Percentiles rank a stretch among this genome's conserved stretches.
phyloP scores from a whole-genome alignment of 1,284 basidiomycete species.

The Cutaneotrichosporon dermatis region DNA sequence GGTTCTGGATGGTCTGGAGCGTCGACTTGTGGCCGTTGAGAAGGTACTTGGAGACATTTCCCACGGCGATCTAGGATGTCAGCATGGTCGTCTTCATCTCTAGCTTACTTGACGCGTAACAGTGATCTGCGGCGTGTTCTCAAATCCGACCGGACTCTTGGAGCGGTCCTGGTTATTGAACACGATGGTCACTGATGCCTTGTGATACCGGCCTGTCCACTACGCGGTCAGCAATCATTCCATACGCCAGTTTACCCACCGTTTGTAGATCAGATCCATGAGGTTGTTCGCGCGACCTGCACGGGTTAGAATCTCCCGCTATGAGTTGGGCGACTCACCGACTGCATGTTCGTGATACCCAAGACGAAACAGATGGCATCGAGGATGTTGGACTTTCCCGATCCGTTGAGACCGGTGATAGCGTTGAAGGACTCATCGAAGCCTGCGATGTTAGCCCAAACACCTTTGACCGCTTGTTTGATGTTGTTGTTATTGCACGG shows the following conservation, averaged over 20 bases:
- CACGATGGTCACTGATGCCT: slow-evolving; percentile 96
- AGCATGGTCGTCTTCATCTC: background rate
- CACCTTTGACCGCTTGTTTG: background rate
- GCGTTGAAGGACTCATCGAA: slow-evolving; percentile 97
- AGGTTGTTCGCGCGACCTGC: slow-evolving; percentile 93
- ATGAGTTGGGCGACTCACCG: slow-evolving; percentile 52
- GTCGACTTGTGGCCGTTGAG: slow-evolving; percentile 94
- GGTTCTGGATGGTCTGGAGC: slow-evolving; percentile 80
- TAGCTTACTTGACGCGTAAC: slow-evolving; percentile 83
- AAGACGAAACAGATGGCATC: slow-evolving; percentile 96
- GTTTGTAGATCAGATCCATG: slow-evolving; percentile 77
- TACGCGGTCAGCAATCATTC: slow-evolving; percentile 39
- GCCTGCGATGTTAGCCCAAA: slow-evolving; percentile 50
- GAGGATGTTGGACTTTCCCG: slow-evolving; percentile 93
- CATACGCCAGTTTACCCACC: slow-evolving; percentile 21
- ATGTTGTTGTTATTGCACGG: slow-evolving; percentile 2
- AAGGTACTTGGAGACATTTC: slow-evolving; percentile 93
- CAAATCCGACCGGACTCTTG: slow-evolving; percentile 80
- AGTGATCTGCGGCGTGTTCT: slow-evolving; percentile 82
- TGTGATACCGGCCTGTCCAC: slow-evolving; percentile 93
- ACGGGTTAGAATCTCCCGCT: background rate
- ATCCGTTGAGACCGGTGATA: slow-evolving; percentile 88
- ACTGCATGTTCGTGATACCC: slow-evolving; percentile 90
- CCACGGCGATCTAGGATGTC: slow-evolving; percentile 70
- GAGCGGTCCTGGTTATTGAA: slow-evolving; percentile 96